A percentile compares a stretch with the other conserved stretches of the same genome.
These are phyloP conservation scores for Fraxinus sp. DNA, from an alignment of 305 asterid species.

Conservation along the genomic window DNA sequence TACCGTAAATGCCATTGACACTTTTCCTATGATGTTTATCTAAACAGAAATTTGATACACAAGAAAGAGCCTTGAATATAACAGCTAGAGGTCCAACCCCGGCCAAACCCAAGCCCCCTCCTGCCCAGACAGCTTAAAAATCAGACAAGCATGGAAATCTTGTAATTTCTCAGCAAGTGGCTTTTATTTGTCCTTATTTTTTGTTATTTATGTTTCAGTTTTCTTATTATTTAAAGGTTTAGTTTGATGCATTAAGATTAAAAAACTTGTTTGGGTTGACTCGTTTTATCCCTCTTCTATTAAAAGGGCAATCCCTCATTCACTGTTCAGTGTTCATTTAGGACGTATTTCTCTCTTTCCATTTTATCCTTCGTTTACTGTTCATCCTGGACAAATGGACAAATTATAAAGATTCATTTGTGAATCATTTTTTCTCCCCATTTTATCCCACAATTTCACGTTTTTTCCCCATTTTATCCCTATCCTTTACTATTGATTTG, in stretches of 20 bases:
- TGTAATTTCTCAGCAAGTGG: neutral
- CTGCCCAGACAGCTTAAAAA: slow-evolving; percentile 4
- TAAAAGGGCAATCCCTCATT: no score
- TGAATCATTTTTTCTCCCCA: no score
- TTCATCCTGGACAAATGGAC: no score
- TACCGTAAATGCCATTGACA: neutral
- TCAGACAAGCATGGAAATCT: neutral
- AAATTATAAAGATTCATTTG: no score
- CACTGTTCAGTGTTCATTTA: no score
- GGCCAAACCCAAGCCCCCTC: slow-evolving; percentile 3
- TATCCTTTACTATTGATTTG: no score
- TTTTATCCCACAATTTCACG: no score
- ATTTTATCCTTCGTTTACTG: no score
- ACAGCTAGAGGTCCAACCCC: slow-evolving; percentile 18
- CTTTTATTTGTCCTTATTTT: neutral
- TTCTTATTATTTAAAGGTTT: neutral
- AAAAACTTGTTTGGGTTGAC: neutral
- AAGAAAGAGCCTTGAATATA: neutral
- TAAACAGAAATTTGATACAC: slow-evolving; percentile 5
- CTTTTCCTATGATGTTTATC: neutral
- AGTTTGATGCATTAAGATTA: neutral
- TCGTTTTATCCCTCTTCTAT: no score
- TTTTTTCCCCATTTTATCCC: no score
- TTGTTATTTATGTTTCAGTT: neutral
- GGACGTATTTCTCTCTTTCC: no score